Conservation (phyloP, 2,329 filamentous ascomycete genomes). For the Orbilia quercus region DNA sequence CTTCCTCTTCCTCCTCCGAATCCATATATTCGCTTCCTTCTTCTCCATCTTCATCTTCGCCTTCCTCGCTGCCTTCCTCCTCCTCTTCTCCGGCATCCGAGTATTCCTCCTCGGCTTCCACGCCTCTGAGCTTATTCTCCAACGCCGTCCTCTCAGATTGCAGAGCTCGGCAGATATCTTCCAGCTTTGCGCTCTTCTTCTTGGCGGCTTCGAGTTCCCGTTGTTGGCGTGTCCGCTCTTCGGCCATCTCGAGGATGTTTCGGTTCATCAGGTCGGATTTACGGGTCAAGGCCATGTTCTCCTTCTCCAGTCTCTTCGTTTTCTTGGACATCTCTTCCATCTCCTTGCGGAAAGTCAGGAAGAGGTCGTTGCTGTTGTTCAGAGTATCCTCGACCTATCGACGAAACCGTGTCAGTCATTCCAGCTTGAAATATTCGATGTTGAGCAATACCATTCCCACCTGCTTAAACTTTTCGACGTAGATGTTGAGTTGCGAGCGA, state of each 20-base stretch:
- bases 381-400: conserved; percentile 94
- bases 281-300: conserved; percentile 88
- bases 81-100: conserved; percentile 68
- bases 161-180: conserved; percentile 95
- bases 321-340: conserved; percentile 99
- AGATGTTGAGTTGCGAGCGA: conserved; percentile 94
- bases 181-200: conserved; percentile 89
- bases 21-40: conserved; percentile 64
- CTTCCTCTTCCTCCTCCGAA: conserved; percentile 74
- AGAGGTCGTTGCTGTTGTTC: conserved; percentile 97
- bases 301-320: conserved; percentile 94
- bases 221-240: conserved; percentile 82
- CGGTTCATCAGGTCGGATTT: conserved; percentile 94
- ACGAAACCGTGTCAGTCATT: conserved; percentile 12
- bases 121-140: conserved; percentile 70
- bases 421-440: conserved; percentile 47
- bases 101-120: conserved; percentile 69
- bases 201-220: conserved; percentile 81
- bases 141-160: conserved; percentile 89
- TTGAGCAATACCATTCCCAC: conserved; percentile 67
- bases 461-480: conserved; percentile 99
- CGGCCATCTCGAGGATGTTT: conserved; percentile 97
- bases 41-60: conserved; percentile 67
- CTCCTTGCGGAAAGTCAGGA: conserved; percentile 95
- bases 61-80: conserved; percentile 71